phyloP scores from a whole-genome alignment of 2,329 filamentous ascomycete species.

The Penicillium rolfsii region DNA sequence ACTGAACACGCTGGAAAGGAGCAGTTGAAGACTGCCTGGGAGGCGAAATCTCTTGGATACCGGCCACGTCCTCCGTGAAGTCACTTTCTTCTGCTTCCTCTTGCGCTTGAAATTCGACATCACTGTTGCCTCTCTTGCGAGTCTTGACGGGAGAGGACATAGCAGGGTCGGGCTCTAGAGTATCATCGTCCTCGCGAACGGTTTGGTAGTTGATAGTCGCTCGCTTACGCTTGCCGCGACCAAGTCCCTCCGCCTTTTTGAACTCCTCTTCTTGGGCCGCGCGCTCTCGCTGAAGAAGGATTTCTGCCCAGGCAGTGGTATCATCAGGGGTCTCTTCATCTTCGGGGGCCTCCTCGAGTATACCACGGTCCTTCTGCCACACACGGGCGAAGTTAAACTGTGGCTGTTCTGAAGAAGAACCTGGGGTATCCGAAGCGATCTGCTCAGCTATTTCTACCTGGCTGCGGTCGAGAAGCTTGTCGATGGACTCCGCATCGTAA shows the following conservation, averaged over 20 bases:
- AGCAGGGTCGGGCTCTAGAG: slow-evolving; percentile 18
- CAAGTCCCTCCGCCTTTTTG: slow-evolving; percentile 72
- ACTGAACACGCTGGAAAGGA: slow-evolving; percentile 44
- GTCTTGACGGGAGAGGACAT: slow-evolving; percentile 31
- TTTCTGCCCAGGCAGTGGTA: slow-evolving; percentile 83
- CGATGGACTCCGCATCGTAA: slow-evolving; percentile 82
- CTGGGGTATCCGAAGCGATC: slow-evolving; percentile 39
- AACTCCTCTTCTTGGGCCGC: slow-evolving; percentile 74
- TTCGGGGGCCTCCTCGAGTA: slow-evolving; percentile 62
- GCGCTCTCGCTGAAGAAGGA: slow-evolving; percentile 79
- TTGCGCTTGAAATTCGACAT: slow-evolving; percentile 38
- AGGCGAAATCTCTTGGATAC: slow-evolving; percentile 14
- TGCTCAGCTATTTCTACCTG: slow-evolving; percentile 76
- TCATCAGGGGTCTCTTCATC: slow-evolving; percentile 59
- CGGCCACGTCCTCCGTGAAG: slow-evolving; percentile 23
- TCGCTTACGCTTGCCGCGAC: slow-evolving; percentile 78
- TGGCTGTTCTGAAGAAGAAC: slow-evolving; percentile 60
- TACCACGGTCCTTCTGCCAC: slow-evolving; percentile 81
- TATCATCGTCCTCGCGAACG: slow-evolving; percentile 7
- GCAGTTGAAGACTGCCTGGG: slow-evolving; percentile 32
- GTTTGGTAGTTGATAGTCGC: slow-evolving; percentile 49
- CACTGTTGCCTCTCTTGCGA: slow-evolving; percentile 30
- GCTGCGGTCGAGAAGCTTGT: slow-evolving; percentile 85
- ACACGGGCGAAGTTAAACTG: slow-evolving; percentile 89
- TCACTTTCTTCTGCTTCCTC: slow-evolving; percentile 34